phyloP scores from a whole-genome alignment of 495 filamentous ascomycete genomes.

The Talaromyces nanjingensis region DNA sequence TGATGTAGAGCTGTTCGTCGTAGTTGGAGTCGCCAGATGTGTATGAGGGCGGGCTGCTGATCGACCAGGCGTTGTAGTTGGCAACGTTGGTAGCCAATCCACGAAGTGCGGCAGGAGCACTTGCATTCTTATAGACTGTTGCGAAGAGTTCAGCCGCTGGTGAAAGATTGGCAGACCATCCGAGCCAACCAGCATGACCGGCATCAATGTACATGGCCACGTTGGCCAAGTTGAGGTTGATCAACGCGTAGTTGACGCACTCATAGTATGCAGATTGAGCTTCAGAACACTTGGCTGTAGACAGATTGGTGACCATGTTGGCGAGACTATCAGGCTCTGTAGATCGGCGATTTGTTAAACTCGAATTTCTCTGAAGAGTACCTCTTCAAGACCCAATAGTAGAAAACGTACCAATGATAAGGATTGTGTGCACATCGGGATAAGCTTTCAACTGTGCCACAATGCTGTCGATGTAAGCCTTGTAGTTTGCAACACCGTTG shows the following conservation, averaged over 20 bases:
- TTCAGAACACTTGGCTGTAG: slow-evolving; percentile 54
- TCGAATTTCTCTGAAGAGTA: slow-evolving; percentile 31
- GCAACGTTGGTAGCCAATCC: slow-evolving; percentile 75
- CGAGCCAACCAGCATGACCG: slow-evolving; percentile 65
- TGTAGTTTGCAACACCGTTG: slow-evolving; percentile 53
- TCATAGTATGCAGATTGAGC: slow-evolving; percentile 59
- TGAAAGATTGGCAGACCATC: slow-evolving; percentile 71
- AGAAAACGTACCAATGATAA: slow-evolving; percentile 51
- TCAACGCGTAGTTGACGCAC: slow-evolving; percentile 65
- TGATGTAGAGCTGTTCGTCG: slow-evolving; percentile 70
- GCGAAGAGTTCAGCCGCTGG: slow-evolving; percentile 65
- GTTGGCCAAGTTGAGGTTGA: slow-evolving; percentile 65
- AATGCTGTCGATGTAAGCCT: slow-evolving; percentile 63
- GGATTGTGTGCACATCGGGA: slow-evolving; percentile 24
- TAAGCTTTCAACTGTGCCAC: slow-evolving; percentile 18
- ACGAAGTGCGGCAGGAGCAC: slow-evolving; percentile 57
- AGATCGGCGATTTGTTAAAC: slow-evolving; percentile 47
- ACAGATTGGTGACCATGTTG: slow-evolving; percentile 73
- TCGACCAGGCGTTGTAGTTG: slow-evolving; percentile 64
- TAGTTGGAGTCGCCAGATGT: slow-evolving; percentile 37
- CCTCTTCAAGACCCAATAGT: slow-evolving; percentile 19
- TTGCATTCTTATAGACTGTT: slow-evolving; percentile 57
- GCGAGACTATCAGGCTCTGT: slow-evolving; percentile 71
- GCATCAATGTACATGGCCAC: slow-evolving; percentile 81
- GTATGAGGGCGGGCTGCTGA: slow-evolving; percentile 35